Base-by-base conservation (phyloP, 164 flowering plant genomes). In the Malania oleifera region DNA sequence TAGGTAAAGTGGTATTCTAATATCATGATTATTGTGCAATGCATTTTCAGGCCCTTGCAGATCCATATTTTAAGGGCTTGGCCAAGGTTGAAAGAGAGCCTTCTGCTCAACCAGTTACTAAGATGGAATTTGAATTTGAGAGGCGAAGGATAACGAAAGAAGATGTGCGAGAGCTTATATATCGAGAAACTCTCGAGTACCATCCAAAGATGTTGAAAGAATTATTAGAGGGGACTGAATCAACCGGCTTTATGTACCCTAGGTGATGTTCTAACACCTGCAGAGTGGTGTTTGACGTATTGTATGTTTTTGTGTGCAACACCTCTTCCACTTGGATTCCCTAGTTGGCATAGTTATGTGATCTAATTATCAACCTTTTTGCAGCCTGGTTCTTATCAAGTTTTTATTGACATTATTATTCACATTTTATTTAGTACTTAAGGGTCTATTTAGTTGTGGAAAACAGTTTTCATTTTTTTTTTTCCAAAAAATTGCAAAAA, bases 101-200 rank as follows among this genome's bases (percentile, higher is more conserved):
- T 54, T 86, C 91, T 60, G 84, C 97, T 59, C 97, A 90, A 65
- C 97, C 97, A 18, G 89, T 93, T 28, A 84, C 98, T 10, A 93
- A 90, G 70, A 78, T 93, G 96, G 98, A 93, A 66, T 93, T 93
- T 69, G 98, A 93, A 64, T 93, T 93, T 75, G 98, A 93, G 80
- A 80, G 98, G 43, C 73, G 97, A 44, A 87, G 96, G 75, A 75
- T 93, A 59, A 88, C 89, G 5, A 93, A 93, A 64, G 99, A 90
- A 61, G 99, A 93, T 71, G 92, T 93, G 13, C 68, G 95, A 25
- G 99, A 93, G 71, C 85, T 93, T 47, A 90, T 93, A 25, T 93
- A 90, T 55, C 70, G 92, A 49, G 99, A 90, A 70, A 90, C 73
- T 62, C 89, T 93, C 41, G 96, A 93, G 75, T 93, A 93, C 70